Evolutionary conservation across 2,329 filamentous ascomycete genomes (phyloP).

Genomic region (Aspergillus melleus): DNA sequence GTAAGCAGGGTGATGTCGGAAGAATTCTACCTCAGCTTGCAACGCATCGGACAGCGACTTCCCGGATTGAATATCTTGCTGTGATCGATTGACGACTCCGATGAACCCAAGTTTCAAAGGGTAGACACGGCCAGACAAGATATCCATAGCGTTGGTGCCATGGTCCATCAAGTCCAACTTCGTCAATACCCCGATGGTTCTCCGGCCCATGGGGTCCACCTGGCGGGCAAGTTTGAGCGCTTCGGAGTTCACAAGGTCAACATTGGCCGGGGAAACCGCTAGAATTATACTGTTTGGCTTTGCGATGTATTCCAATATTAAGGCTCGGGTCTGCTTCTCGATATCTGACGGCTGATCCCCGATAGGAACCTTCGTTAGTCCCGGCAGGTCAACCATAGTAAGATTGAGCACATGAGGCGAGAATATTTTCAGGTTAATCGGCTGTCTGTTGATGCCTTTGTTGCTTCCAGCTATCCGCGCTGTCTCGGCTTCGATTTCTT

Average conservation of each 20-base stretch:
- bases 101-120: constrained; percentile 97
- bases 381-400: constrained; percentile 92
- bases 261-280: constrained; percentile 94
- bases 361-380: constrained; percentile 96
- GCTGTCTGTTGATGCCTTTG: constrained; percentile 96
- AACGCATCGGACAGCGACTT: constrained; percentile 93
- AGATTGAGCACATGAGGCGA: constrained; percentile 95
- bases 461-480: constrained; percentile 92
- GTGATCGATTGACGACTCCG: constrained; percentile 94
- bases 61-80: constrained; percentile 95
- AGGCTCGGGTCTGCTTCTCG: constrained; percentile 94
- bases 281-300: constrained; percentile 98
- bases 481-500: constrained; percentile 97
- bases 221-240: constrained; percentile 94
- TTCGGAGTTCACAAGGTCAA: constrained; percentile 97
- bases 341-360: constrained; percentile 97
- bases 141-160: constrained; percentile 95
- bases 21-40: constrained; percentile 88
- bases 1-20: constrained; percentile 95
- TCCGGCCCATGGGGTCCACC: constrained; percentile 89
- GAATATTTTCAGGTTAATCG: constrained; percentile 98
- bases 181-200: constrained; percentile 95
- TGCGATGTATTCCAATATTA: constrained; percentile 97
- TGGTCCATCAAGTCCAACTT: constrained; percentile 99
- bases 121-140: constrained; percentile 95